Evolutionary conservation across 2,329 filamentous ascomycete genomes (phyloP).

Genomic region (Neopestalotiopsis sp.): DNA sequence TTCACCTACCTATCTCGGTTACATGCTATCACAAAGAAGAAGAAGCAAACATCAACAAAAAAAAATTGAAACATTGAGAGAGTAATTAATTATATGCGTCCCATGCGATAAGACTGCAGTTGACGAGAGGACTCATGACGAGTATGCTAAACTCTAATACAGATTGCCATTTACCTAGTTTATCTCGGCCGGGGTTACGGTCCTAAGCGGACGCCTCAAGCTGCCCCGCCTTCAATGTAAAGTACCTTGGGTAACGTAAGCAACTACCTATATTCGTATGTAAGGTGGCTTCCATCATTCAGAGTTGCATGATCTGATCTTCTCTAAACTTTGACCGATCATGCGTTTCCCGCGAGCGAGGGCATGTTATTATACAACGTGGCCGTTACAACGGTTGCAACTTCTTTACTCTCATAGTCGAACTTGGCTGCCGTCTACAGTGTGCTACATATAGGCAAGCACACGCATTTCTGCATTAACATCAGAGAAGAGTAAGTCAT

Average conservation of each 20-base stretch:
- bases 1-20: not conserved
- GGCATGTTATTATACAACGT: not conserved
- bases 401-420: not conserved
- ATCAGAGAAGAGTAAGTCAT: no score
- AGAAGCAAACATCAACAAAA: not conserved
- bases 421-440: no score
- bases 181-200: not conserved
- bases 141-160: not conserved
- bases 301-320: not conserved
- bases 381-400: not conserved
- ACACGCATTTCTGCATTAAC: no score
- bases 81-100: no score
- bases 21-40: not conserved
- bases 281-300: not conserved
- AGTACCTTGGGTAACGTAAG: not conserved
- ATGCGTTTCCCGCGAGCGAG: not conserved
- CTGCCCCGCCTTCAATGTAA: not conserved
- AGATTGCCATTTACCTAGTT: not conserved
- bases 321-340: not conserved
- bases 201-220: not conserved
- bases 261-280: not conserved
- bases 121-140: not conserved
- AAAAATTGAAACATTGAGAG: not conserved
- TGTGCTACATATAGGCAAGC: no score
- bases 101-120: no score